Evolutionary conservation across 2,329 filamentous ascomycete species (phyloP).

Genomic region (Fusarium sp.): DNA sequence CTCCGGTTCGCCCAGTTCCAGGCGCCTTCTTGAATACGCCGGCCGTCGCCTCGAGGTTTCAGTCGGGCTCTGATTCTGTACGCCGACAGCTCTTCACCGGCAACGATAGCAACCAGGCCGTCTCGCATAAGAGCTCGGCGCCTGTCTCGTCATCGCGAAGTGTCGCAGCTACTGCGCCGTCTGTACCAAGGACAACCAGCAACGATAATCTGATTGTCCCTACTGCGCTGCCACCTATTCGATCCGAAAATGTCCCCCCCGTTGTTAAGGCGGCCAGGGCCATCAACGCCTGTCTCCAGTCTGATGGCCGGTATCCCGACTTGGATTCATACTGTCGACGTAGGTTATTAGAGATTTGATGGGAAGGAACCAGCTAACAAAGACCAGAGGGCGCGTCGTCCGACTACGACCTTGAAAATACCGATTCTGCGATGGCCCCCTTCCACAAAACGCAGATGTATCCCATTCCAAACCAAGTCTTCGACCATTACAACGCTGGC

Average conservation of each 20-base stretch:
- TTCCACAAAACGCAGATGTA: conserved; percentile 90
- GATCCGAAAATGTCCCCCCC: conserved; percentile 65
- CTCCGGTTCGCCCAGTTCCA: conserved; percentile 77
- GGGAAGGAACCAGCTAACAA: conserved; percentile 38
- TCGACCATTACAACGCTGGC: conserved; percentile 89
- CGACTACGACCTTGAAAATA: conserved; percentile 82
- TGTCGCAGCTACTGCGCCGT: conserved; percentile 37
- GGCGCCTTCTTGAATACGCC: conserved; percentile 82
- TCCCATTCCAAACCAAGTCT: conserved; percentile 89
- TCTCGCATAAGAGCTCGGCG: conserved; percentile 29
- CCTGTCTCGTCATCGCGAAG: conserved; percentile 33
- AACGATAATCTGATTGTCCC: conserved; percentile 45
- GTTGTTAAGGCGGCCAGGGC: conserved; percentile 83
- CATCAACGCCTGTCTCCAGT: conserved; percentile 80
- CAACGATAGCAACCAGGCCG: conserved; percentile 41
- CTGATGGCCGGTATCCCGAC: conserved; percentile 85
- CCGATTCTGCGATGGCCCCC: conserved; percentile 79
- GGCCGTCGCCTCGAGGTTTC: conserved; percentile 63
- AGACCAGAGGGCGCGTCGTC: conserved; percentile 83
- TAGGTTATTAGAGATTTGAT: conserved; percentile 58
- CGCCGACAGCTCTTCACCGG: conserved; percentile 61
- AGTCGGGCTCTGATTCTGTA: conserved; percentile 55
- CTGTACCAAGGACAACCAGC: conserved; percentile 34
- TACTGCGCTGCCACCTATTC: conserved; percentile 53
- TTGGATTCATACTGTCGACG: conserved; percentile 89